Conservation (phyloP, 495 filamentous ascomycete species). For the Melanomma pulvis-pyrius region DNA sequence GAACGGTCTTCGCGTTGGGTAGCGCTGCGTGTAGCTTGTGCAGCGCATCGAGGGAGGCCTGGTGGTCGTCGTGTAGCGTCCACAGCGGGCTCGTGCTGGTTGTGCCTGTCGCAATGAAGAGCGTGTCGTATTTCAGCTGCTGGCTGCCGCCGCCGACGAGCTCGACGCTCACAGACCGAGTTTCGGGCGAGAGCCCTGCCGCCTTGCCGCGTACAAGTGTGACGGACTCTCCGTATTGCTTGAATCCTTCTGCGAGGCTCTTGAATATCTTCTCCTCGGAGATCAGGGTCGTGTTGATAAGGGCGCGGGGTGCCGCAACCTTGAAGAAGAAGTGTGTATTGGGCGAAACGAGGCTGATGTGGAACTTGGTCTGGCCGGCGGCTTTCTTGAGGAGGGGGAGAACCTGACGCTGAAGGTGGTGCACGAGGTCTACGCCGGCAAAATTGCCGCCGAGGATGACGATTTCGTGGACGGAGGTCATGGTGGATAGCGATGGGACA, state of each 20-base stretch:
- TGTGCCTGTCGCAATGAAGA: constrained; percentile 48
- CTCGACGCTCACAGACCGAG: constrained; percentile 42
- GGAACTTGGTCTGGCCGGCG: constrained; percentile 34
- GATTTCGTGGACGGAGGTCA: constrained; percentile 41
- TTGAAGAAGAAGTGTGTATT: constrained; percentile 48
- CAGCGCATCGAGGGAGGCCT: constrained; percentile 30
- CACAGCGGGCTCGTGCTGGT: constrained; percentile 38
- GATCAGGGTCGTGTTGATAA: constrained; percentile 42
- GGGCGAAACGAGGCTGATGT: constrained; percentile 45
- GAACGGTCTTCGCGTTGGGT: constrained; percentile 45
- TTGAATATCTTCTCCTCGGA: constrained; percentile 42
- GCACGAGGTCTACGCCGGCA: constrained; percentile 59
- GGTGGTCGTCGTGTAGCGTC: constrained; percentile 41
- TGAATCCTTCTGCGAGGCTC: constrained; percentile 43
- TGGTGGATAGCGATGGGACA: background rate
- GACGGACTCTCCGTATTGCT: constrained; percentile 41
- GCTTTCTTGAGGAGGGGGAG: constrained; percentile 40
- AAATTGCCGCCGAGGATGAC: constrained; percentile 65
- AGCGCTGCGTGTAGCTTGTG: constrained; percentile 37
- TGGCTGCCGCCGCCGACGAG: constrained; percentile 10
- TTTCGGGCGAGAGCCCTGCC: constrained; percentile 41
- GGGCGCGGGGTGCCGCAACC: constrained; percentile 44
- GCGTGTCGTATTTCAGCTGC: constrained; percentile 48
- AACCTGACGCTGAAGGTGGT: constrained; percentile 58
- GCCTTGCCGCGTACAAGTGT: constrained; percentile 50